phyloP scores from a whole-genome alignment of 441 rosid genomes.

The Corymbia calophylla region DNA sequence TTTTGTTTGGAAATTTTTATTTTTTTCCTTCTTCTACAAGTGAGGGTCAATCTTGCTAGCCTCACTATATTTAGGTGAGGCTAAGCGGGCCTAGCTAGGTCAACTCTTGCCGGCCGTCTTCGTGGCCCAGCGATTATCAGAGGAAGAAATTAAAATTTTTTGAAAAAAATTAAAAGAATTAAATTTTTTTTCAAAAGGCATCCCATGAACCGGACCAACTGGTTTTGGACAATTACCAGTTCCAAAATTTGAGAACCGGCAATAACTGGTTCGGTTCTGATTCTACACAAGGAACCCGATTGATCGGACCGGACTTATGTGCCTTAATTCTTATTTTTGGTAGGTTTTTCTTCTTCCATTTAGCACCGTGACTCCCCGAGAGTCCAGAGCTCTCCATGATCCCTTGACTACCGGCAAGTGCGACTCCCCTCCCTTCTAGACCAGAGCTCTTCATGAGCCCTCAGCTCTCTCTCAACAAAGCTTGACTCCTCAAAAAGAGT shows the following conservation, averaged over 20 bases:
- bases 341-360: neutral
- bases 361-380: neutral
- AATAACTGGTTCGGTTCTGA: too few relatives aligned
- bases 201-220: too few relatives aligned
- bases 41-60: neutral
- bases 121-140: rapidly evolving
- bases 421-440: neutral
- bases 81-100: too few relatives aligned
- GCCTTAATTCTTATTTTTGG: neutral
- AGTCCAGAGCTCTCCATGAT: neutral
- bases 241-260: too few relatives aligned
- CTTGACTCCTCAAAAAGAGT: neutral
- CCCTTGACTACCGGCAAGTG: neutral
- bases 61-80: too few relatives aligned
- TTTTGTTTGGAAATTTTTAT: too few relatives aligned
- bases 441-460: neutral
- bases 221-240: too few relatives aligned
- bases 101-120: neutral
- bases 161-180: too few relatives aligned
- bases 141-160: too few relatives aligned
- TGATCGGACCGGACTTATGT: neutral
- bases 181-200: too few relatives aligned
- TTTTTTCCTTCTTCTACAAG: neutral
- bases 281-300: too few relatives aligned
- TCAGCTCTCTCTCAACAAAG: neutral